Base-by-base conservation (phyloP, 305 asterid genomes). In the Fraxinus latifolia region DNA sequence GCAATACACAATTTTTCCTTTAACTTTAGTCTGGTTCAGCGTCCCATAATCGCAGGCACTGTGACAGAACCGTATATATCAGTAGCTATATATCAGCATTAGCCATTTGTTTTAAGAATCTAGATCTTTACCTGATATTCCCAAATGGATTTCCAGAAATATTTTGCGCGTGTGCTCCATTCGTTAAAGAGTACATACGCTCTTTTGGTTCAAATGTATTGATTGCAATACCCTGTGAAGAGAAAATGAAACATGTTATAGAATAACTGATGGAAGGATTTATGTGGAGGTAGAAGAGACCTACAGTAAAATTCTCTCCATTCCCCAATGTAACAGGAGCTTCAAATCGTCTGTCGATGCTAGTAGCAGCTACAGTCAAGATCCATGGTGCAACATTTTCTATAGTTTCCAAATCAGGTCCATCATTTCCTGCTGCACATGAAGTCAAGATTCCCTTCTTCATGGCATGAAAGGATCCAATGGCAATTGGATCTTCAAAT, bases 321-420 rank as follows among this genome's bases (percentile, higher is more conserved):
- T 92, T 90, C 15, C 91, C 99, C 84, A 95, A 84, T 23, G 81
- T 83, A 60, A 88, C 90, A 11, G 72, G 65, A 0, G 98, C 77
- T 67, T 75, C 87, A 42, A 89, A 87, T 78, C 83, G 80, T 81
- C 99, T 80, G 68, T 94, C 97, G 0, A 77, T 81, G 79, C 91
- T 90, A 75, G 87, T 90, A 32, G 99, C 99, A 36, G 91, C 99
- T 5, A 95, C 96, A 0, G 98, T 95, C 39, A 91, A 14, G 42
- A 93, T 32, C 99, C 99, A 95, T 0, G 99, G 99, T 5, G 97
- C 96, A 27, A 84, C 91, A 47, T 95, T 95, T 62, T 81, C 83
- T n/a, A 95, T 76, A 0, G 89, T 70, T 14, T 11, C 82, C 0
- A 84, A 19, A 1, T 7, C 0, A 9, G 97, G 99, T 1, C 98